These are phyloP conservation scores for Onygena corvina DNA, from an alignment of 2,329 filamentous ascomycete genomes.

Conservation along the genomic window DNA sequence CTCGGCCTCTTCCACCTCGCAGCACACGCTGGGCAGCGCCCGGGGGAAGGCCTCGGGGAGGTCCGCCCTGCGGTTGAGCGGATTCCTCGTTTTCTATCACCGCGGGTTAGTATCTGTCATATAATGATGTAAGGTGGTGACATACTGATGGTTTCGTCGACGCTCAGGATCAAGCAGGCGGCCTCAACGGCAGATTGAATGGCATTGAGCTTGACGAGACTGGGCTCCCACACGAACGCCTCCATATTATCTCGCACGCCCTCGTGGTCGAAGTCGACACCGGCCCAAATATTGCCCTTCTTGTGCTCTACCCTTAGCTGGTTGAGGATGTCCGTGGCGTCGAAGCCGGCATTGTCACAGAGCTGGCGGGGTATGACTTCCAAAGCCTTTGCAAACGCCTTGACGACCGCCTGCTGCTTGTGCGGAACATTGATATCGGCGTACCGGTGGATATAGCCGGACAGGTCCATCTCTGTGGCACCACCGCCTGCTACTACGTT, in stretches of 20 bases:
- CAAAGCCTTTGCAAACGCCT: constrained; percentile 91
- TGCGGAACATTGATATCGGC: constrained; percentile 84
- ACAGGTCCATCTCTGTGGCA: constrained; percentile 92
- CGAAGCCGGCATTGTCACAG: constrained; percentile 97
- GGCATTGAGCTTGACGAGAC: constrained; percentile 91
- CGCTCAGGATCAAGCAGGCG: constrained; percentile 83
- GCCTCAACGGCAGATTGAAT: constrained; percentile 94
- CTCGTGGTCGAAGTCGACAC: constrained; percentile 88
- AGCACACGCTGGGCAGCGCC: constrained; percentile 82
- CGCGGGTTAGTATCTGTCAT: neutral
- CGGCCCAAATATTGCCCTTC: constrained; percentile 85
- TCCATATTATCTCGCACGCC: constrained; percentile 90
- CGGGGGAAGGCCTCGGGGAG: constrained; percentile 59
- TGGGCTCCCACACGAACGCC: constrained; percentile 94
- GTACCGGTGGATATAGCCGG: constrained; percentile 80
- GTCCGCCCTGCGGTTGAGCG: constrained; percentile 60
- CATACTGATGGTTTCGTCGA: constrained; percentile 91
- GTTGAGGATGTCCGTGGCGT: constrained; percentile 96
- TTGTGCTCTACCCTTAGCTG: constrained; percentile 90
- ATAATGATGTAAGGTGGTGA: constrained; percentile 12
- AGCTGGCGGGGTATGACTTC: constrained; percentile 94
- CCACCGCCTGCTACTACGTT: constrained; percentile 92
- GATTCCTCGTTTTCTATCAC: constrained; percentile 75
- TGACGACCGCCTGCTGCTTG: constrained; percentile 97
- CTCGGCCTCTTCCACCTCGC: constrained; percentile 70